Evolutionary conservation across 805 yeast genomes (phyloP).

Genomic region (Isabelozyma rhagii): DNA sequence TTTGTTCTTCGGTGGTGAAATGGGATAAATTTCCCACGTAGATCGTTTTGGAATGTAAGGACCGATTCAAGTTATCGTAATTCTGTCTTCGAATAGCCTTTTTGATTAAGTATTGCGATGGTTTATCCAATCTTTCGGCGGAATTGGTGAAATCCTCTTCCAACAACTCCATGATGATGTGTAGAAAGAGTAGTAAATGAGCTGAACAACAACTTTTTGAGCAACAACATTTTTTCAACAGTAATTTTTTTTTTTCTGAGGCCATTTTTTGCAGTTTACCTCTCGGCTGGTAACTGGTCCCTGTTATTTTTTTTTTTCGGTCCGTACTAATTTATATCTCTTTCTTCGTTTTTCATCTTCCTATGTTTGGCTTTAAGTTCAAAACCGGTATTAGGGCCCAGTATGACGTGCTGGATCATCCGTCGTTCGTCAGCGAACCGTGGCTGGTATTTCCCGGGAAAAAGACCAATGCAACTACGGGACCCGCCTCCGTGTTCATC

Average conservation of each 20-base stretch:
- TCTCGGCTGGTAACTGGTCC: no score
- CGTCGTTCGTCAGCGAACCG: slow-evolving; percentile 71
- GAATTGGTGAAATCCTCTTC: slow-evolving; percentile 56
- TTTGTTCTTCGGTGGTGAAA: slow-evolving; percentile 92
- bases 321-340: no score
- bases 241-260: no score
- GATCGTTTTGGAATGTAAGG: slow-evolving; percentile 69
- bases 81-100: slow-evolving; percentile 56
- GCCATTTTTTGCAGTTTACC: no score
- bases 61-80: slow-evolving; percentile 60
- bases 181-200: no score
- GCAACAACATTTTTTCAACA: no score
- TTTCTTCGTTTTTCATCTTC: neutral
- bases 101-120: slow-evolving; percentile 63
- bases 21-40: slow-evolving; percentile 90
- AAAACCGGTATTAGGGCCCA: slow-evolving; percentile 60
- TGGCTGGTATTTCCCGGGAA: slow-evolving; percentile 90
- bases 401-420: slow-evolving; percentile 67
- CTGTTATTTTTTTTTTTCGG: no score
- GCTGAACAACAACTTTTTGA: no score
- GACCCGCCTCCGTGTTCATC: slow-evolving; percentile 73
- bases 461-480: slow-evolving; percentile 54
- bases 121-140: slow-evolving; percentile 65
- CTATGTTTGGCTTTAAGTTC: slow-evolving; percentile 53
- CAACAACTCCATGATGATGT: slow-evolving; percentile 31